Base-by-base conservation (phyloP, 495 filamentous ascomycete species). In the Penicillium parvum region DNA sequence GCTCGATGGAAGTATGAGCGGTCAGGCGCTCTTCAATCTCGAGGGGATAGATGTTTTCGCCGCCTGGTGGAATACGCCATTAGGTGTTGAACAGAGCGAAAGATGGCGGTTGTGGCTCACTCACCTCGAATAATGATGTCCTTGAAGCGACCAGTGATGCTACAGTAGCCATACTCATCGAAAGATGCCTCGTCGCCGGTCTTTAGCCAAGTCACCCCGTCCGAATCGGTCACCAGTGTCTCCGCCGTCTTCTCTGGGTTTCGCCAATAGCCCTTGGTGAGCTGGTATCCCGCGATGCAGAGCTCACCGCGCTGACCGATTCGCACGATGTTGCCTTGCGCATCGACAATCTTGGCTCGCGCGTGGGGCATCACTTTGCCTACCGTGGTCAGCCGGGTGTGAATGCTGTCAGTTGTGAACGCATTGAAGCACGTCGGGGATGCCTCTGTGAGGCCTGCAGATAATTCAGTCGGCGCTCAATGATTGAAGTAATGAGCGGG, bases 31-130 rank as follows among this genome's bases (percentile, higher is more conserved):
- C 78, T 63, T 87, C 83, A 43, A 86, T 84, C 53, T 87, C 82
- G 12, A 85, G 68, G 2, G 83, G 83, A 49, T 84, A 84, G 45
- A 86, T 84, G 58, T 95, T 96, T 64, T 96, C 88, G 5, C 89
- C 89, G 30, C 66, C 64, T 68, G 9, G 32, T 6, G 5, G 12
- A 33, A 11, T 3, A 1, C 23, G 20, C 17, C 6, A 27, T 41
- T 19, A 35, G 32, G 20, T 10, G 25, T 36, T 4, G 23, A 2
- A 27, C 19, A 14, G 12, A 32, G 16, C 32, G 10, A 34, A 7
- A 6, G 11, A n/a, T 9, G 5, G 11, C 12, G 15, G 28, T 5
- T 15, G 28, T 14, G n/a, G 12, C 16, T 5, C 1, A 40, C 52
- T 37, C 46, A 40, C 84, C 90, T 20, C 85, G 74, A 46, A 94